Evolutionary conservation across 805 yeast genomes (phyloP).

Genomic region (Candida orba): DNA sequence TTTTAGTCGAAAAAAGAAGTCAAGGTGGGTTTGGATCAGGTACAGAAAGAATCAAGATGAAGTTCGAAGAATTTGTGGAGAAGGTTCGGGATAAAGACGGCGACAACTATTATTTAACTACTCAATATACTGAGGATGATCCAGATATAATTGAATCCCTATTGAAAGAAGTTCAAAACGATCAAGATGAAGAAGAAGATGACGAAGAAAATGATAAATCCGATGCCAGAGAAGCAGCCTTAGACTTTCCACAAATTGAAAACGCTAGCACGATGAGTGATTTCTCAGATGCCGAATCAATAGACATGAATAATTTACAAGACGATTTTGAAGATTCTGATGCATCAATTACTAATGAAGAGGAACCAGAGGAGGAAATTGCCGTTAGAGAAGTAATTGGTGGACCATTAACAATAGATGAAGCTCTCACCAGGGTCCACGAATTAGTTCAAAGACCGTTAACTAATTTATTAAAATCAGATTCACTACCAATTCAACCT

Average conservation of each 20-base stretch:
- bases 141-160: slow-evolving; percentile 17
- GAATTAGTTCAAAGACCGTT: slow-evolving; percentile 60
- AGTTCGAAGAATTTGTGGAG: slow-evolving; percentile 40
- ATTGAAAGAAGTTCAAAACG: slow-evolving; percentile 1
- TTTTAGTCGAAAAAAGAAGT: slow-evolving; percentile 53
- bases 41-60: slow-evolving; percentile 41
- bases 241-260: slow-evolving; percentile 4
- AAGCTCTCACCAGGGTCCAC: slow-evolving; percentile 34
- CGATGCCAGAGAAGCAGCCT: slow-evolving; percentile 10
- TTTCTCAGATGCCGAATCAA: slow-evolving; percentile 33
- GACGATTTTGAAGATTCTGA: slow-evolving; percentile 44
- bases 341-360: slow-evolving; percentile 12
- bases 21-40: slow-evolving; percentile 69
- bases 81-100: slow-evolving; percentile 35
- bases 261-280: slow-evolving; percentile 4
- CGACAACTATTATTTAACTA: slow-evolving; percentile 54
- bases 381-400: slow-evolving; percentile 12
- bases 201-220: slow-evolving; percentile 6
- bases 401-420: slow-evolving; percentile 25
- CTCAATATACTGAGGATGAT: slow-evolving; percentile 54
- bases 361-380: slow-evolving; percentile 13
- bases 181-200: slow-evolving; percentile 15
- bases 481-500: slow-evolving; percentile 35
- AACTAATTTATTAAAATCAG: slow-evolving; percentile 30
- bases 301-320: slow-evolving; percentile 36